Conservation (phyloP, 1,284 basidiomycete species). For the Tylopilus sp. region DNA sequence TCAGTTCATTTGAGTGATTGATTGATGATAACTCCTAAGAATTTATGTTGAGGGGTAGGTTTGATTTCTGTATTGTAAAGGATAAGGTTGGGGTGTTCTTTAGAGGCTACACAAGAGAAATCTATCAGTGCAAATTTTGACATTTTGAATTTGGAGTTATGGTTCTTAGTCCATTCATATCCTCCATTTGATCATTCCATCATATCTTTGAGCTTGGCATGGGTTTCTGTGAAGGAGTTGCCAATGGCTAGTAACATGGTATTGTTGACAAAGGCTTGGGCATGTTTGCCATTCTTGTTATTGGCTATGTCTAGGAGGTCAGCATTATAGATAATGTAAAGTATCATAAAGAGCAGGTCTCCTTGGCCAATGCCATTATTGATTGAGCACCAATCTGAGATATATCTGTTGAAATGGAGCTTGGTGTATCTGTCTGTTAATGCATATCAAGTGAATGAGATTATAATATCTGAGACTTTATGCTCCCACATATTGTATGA, state of each 20-base stretch:
- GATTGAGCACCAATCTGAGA: too few relatives aligned
- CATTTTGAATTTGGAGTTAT: neutral
- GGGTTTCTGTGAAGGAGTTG: too few relatives aligned
- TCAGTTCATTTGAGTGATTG: neutral
- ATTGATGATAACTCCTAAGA: neutral
- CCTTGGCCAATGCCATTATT: too few relatives aligned
- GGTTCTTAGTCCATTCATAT: neutral
- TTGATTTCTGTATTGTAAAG: neutral
- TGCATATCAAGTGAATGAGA: neutral
- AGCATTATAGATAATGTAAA: too few relatives aligned
- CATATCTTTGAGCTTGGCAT: too few relatives aligned
- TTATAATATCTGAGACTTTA: neutral
- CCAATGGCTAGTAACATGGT: too few relatives aligned
- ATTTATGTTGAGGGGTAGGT: too few relatives aligned
- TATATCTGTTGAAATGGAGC: slow-evolving; percentile 26
- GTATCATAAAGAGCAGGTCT: too few relatives aligned
- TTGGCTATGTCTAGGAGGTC: too few relatives aligned
- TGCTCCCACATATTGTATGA: slow-evolving; percentile 42
- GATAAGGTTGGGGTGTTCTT: neutral
- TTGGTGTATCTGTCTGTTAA: neutral
- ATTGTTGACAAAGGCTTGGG: too few relatives aligned
- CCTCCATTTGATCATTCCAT: too few relatives aligned
- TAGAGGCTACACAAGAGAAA: neutral
- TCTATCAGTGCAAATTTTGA: neutral
- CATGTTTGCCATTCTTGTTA: too few relatives aligned